Conservation (phyloP, 129 eudicot species). For the Erigeron canadensis region DNA sequence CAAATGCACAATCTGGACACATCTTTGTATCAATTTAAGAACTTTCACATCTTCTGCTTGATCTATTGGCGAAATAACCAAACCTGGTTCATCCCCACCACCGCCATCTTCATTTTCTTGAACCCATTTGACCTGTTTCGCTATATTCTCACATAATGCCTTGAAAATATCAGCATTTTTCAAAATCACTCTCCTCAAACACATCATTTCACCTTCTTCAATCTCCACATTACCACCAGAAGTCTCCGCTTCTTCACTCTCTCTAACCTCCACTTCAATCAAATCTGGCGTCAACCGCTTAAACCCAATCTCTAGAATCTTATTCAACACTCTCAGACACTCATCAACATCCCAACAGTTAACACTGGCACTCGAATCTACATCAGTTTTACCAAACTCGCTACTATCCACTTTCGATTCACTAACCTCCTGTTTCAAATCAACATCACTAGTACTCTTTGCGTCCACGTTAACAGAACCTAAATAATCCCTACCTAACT, state of each 20-base stretch:
- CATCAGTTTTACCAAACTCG: constrained; percentile 1
- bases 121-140: constrained; percentile 48
- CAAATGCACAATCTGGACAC: constrained; percentile 73
- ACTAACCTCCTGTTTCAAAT: constrained; percentile 13
- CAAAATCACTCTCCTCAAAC: constrained; percentile 62
- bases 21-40: constrained; percentile 55
- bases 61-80: constrained; percentile 45
- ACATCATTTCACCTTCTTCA: constrained; percentile 55
- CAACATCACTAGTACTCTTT: constrained; percentile 10
- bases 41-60: constrained; percentile 49
- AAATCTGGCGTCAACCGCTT: constrained; percentile 70
- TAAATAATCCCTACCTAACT: constrained; percentile 21
- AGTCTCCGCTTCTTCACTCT: constrained; percentile 33
- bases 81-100: constrained; percentile 47
- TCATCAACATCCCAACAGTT: constrained; percentile 23
- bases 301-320: constrained; percentile 57
- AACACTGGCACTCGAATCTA: constrained; percentile 8
- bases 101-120: constrained; percentile 30
- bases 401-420: constrained; percentile 21
- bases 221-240: constrained; percentile 33
- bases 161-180: constrained; percentile 65
- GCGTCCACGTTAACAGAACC: constrained; percentile 11
- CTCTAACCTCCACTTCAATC: constrained; percentile 38
- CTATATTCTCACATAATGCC: constrained; percentile 63
- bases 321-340: constrained; percentile 49